These are phyloP conservation scores for Lanmaoa rubissima DNA, from an alignment of 768 basidiomycete species.

Conservation along the genomic window DNA sequence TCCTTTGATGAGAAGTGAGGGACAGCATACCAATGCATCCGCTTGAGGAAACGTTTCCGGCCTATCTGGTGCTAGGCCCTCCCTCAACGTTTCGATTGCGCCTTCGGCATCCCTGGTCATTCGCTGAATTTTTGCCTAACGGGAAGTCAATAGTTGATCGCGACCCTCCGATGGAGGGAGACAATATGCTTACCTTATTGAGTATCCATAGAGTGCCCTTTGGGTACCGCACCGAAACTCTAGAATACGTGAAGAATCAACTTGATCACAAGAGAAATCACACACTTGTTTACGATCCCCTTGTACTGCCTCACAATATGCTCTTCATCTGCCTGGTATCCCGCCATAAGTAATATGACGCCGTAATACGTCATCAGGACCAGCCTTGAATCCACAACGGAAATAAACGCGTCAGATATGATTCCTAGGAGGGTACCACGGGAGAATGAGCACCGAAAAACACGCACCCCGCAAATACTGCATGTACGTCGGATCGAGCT, in stretches of 20 bases:
- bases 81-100: constrained; percentile 61
- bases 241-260: constrained; percentile 19
- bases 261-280: not conserved
- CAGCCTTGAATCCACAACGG: constrained; percentile 42
- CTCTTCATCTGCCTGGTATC: constrained; percentile 73
- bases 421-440: not conserved
- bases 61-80: constrained; percentile 53
- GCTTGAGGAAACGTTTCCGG: constrained; percentile 63
- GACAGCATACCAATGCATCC: constrained; percentile 55
- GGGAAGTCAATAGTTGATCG: not conserved
- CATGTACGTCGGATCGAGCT: constrained; percentile 65
- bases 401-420: not conserved
- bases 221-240: constrained; percentile 58
- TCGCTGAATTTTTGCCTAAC: constrained; percentile 71
- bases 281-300: constrained; percentile 61
- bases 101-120: constrained; percentile 64
- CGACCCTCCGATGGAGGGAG: not conserved
- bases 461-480: constrained; percentile 71
- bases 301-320: constrained; percentile 62
- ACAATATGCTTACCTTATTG: constrained; percentile 47
- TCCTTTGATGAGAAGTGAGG: not conserved
- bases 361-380: constrained; percentile 81
- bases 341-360: constrained; percentile 63
- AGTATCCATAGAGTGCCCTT: constrained; percentile 71
- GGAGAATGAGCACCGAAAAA: not conserved